Evolutionary conservation across 2,329 filamentous ascomycete genomes (phyloP).

Genomic region (Botrytis squamosa): DNA sequence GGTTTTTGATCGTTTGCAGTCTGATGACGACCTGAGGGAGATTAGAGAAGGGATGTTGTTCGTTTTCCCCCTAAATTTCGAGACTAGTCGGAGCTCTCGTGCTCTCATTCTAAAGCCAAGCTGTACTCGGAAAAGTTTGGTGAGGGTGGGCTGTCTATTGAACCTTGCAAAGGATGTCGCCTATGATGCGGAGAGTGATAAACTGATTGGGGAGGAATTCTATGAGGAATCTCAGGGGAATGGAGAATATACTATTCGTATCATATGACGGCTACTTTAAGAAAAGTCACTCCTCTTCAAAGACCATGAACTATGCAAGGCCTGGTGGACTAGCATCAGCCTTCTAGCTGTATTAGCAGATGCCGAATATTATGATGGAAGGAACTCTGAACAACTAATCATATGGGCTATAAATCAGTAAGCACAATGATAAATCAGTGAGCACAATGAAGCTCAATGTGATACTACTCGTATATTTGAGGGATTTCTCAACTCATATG

Average conservation of each 20-base stretch:
- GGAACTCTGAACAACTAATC: no score
- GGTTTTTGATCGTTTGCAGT: neutral
- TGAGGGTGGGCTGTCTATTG: neutral
- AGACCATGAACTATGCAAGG: neutral
- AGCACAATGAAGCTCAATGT: no score
- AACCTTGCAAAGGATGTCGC: no score
- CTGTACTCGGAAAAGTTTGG: neutral
- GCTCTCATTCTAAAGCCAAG: neutral
- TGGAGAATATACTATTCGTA: conserved; percentile 1
- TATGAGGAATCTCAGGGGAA: conserved; percentile 8
- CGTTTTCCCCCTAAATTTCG: neutral
- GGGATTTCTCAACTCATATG: no score
- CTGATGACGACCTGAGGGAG: neutral
- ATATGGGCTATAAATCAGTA: no score
- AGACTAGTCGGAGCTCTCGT: neutral
- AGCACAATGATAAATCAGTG: no score
- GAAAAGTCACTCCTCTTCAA: neutral
- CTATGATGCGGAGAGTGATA: neutral
- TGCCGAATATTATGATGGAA: no score
- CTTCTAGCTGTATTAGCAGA: no score
- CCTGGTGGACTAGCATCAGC: neutral
- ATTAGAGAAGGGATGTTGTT: neutral
- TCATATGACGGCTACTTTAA: neutral
- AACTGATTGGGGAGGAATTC: neutral
- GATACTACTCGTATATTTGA: no score